phyloP scores from a whole-genome alignment of 2,329 filamentous ascomycete species.

The Colletotrichum melonis region DNA sequence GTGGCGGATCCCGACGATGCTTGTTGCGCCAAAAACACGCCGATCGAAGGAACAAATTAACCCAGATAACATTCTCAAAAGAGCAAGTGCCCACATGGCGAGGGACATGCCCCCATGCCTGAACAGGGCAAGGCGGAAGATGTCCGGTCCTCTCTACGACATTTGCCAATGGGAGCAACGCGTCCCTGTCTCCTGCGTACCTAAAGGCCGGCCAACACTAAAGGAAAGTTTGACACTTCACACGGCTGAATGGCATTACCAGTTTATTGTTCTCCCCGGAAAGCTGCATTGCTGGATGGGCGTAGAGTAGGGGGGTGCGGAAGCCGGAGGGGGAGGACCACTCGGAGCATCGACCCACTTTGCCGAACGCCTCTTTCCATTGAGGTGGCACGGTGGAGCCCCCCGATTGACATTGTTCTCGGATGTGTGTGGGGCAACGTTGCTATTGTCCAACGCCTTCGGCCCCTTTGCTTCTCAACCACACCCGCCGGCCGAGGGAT shows the following conservation, averaged over 20 bases:
- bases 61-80: not conserved
- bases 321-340: not conserved
- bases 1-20: not conserved
- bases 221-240: not conserved
- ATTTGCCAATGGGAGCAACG: not conserved
- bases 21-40: not conserved
- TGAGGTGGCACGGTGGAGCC: not conserved
- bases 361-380: constrained; percentile 19
- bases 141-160: not conserved
- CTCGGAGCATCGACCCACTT: constrained; percentile 6
- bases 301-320: not conserved
- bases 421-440: not conserved
- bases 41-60: not conserved
- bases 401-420: constrained; percentile 31
- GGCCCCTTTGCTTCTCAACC: not conserved
- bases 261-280: constrained; percentile 7
- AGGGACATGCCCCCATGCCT: not conserved
- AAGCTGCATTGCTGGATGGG: constrained; percentile 8
- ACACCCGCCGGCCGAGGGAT: not conserved
- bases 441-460: constrained; percentile 17
- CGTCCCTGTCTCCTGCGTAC: not conserved
- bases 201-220: too few relatives aligned
- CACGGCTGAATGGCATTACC: not conserved
- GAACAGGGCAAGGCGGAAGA: not conserved
- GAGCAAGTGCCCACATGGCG: not conserved